These are phyloP conservation scores for button mushroom (Agaricus bisporus) DNA, from an alignment of 768 basidiomycete genomes.

Conservation along the genomic window DNA sequence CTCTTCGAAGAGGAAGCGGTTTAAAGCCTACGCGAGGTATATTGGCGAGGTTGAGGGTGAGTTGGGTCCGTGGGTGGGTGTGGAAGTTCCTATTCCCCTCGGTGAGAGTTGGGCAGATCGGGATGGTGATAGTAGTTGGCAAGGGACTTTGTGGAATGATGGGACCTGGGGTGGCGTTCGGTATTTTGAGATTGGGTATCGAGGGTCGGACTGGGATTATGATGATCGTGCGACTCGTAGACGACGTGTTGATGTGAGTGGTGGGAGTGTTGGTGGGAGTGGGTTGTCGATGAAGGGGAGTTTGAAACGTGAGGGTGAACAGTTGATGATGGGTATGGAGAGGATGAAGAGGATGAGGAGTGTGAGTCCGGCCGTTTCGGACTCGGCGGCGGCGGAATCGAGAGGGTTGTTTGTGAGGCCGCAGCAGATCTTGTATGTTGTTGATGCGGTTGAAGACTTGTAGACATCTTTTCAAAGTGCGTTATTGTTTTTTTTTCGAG, in stretches of 20 bases:
- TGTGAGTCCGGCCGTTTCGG: constrained; percentile 61
- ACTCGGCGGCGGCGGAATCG: constrained; percentile 45
- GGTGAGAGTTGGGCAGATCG: constrained; percentile 41
- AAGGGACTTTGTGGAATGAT: constrained; percentile 73
- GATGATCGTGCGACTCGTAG: constrained; percentile 44
- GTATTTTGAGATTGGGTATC: constrained; percentile 71
- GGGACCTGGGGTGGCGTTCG: constrained; percentile 76
- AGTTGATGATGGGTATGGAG: constrained; percentile 47
- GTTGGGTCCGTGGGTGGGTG: constrained; percentile 82
- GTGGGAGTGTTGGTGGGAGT: constrained; percentile 15
- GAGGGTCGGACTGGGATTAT: constrained; percentile 50
- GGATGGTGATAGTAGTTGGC: constrained; percentile 30
- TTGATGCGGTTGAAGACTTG: constrained; percentile 58
- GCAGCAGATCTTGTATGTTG: constrained; percentile 82
- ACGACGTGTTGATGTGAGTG: constrained; percentile 35
- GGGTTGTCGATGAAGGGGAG: constrained; percentile 21
- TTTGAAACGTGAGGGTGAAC: constrained; percentile 37
- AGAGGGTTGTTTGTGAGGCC: constrained; percentile 80
- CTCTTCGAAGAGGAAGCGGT: constrained; percentile 73
- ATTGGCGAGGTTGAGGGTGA: constrained; percentile 85
- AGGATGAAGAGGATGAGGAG: constrained; percentile 66
- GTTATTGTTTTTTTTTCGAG: too few species aligned
- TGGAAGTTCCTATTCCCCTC: constrained; percentile 68
- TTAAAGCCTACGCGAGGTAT: constrained; percentile 83
- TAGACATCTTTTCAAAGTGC: background rate